These are phyloP conservation scores for Voacanga thouarsii DNA, from an alignment of 257 asterid species.

Conservation along the genomic window DNA sequence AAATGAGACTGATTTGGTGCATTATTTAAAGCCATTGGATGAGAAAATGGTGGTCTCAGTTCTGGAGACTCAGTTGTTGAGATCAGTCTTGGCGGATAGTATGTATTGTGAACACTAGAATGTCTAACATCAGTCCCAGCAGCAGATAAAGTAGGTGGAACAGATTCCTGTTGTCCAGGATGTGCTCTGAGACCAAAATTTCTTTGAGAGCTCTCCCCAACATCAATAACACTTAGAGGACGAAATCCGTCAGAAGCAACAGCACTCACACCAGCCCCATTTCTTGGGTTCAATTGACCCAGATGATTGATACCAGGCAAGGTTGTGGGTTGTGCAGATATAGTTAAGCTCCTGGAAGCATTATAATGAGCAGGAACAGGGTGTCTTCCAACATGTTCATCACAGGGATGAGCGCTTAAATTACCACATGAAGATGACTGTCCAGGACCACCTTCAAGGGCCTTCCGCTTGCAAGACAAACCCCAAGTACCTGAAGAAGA, in stretches of 20 bases:
- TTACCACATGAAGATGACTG: slow-evolving; percentile 57
- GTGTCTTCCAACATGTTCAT: slow-evolving; percentile 37
- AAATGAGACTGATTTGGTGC: slow-evolving; percentile 40
- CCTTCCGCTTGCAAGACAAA: slow-evolving; percentile 77
- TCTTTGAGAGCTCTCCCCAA: slow-evolving; percentile 45
- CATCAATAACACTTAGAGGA: slow-evolving; percentile 37
- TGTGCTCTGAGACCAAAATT: slow-evolving; percentile 32
- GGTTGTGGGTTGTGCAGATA: slow-evolving; percentile 40
- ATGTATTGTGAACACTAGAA: slow-evolving; percentile 33
- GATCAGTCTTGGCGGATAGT: slow-evolving; percentile 27
- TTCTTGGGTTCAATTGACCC: slow-evolving; percentile 45
- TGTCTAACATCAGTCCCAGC: slow-evolving; percentile 41
- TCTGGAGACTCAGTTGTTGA: slow-evolving; percentile 36
- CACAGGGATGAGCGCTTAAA: slow-evolving; percentile 54
- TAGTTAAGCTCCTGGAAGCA: slow-evolving; percentile 40
- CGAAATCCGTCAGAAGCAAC: slow-evolving; percentile 36
- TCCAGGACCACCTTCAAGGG: slow-evolving; percentile 73
- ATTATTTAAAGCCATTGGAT: slow-evolving; percentile 30
- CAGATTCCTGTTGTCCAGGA: slow-evolving; percentile 45
- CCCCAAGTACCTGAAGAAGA: slow-evolving; percentile 67
- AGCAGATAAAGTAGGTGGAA: slow-evolving; percentile 31
- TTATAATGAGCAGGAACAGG: slow-evolving; percentile 35
- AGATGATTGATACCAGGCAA: slow-evolving; percentile 33
- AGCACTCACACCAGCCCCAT: slow-evolving; percentile 34
- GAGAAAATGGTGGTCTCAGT: slow-evolving; percentile 35